Base-by-base conservation (phyloP, 2,329 filamentous ascomycete genomes). In the Phyllosticta citriasiana region DNA sequence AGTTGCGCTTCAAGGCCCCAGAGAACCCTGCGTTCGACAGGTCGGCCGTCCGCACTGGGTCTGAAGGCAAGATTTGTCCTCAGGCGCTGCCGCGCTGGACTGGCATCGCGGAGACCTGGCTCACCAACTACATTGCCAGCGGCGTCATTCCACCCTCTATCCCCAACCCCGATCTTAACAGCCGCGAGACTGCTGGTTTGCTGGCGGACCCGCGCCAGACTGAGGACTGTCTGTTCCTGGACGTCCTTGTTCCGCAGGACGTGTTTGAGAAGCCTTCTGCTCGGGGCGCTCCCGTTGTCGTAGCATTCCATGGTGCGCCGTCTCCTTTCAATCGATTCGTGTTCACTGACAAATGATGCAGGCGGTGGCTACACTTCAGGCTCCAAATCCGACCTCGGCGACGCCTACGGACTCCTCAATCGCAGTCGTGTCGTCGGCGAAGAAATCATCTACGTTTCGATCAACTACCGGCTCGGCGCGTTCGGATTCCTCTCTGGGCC, bases 1-100 rank as follows among this genome's bases (percentile, higher is more conserved):
- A 80, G 10, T 67, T 82, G 54, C 74, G 82, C 35, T 84, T 82
- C 64, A 74, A 74, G n/a, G 75, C 77, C 35, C 81, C 82, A 1
- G 71, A 73, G 24, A 64, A 70, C 10, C 78, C 79, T 2, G 69
- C 69, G 7, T 65, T 70, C 55, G 77, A 82, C 65, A 74, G 80
- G 33, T 71, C 73, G 5, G 63, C 66, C 0, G 71, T 83, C n/a
- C 76, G 81, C 55, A 76, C 71, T 53, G 82, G 81, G 51, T 69
- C 68, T 25, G 68, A 74, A 9, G 67, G 40, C n/a, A 27, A 51
- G 4, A 50, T 54, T 19, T 61, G 60, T n/a, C 60, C 56, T 0
- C 60, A 62, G 26, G 60, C 26, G 6, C 50, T 47, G 4, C 59
- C 59, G 2, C 24, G 26, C 2, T 57, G 54, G 55, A 19, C 25